Percentiles rank a stretch among this genome's conserved stretches.
phyloP scores from a whole-genome alignment of 805 yeast genomes.

The Ogataea thermomethanolica region DNA sequence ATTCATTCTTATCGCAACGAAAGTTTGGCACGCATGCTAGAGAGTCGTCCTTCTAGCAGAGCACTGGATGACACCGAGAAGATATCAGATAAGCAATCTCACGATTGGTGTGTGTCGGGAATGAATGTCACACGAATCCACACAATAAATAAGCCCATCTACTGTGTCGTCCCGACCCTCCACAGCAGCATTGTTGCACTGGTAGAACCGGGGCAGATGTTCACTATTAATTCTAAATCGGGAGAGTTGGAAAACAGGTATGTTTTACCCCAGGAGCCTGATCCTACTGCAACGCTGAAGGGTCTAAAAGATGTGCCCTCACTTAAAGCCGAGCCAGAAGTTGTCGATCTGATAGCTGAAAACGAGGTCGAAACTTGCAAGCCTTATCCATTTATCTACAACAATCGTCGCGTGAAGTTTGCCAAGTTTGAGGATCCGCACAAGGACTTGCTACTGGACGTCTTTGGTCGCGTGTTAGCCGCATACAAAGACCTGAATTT shows the following conservation, averaged over 20 bases:
- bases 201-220: no score
- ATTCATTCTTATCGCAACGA: constrained; percentile 59
- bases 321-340: not conserved
- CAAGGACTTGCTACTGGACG: constrained; percentile 10
- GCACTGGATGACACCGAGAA: not conserved
- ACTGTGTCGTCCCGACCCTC: not conserved
- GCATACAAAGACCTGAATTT: constrained; percentile 16
- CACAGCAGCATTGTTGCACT: constrained; percentile 22
- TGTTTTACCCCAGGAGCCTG: not conserved
- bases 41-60: constrained; percentile 2
- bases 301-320: not conserved
- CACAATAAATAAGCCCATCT: not conserved
- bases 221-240: no score
- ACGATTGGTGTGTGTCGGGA: constrained; percentile 46
- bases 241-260: no score
- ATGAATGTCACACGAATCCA: constrained; percentile 22
- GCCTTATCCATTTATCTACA: constrained; percentile 28
- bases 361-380: constrained; percentile 56
- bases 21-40: constrained; percentile 18
- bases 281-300: not conserved
- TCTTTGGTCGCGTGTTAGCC: constrained; percentile 15
- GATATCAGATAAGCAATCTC: not conserved
- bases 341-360: constrained; percentile 40
- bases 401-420: constrained; percentile 25
- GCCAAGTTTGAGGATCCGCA: constrained; percentile 10